Percentiles rank a stretch among this genome's conserved stretches.
phyloP scores from a whole-genome alignment of 768 basidiomycete species.

The Asterophora lycoperdoides region DNA sequence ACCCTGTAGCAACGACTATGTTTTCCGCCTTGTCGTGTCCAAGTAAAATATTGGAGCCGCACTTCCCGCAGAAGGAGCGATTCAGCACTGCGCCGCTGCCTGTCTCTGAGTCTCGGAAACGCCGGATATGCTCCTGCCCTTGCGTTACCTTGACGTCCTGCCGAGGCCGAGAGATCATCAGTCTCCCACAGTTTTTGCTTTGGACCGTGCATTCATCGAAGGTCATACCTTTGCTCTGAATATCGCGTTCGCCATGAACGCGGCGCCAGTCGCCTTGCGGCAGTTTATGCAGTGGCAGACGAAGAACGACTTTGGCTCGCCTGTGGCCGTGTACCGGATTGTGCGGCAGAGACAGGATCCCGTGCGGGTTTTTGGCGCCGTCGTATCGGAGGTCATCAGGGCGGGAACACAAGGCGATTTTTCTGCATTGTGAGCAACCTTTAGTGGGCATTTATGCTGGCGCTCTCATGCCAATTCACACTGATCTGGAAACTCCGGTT shows the following conservation, averaged over 20 bases:
- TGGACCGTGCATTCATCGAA: not conserved
- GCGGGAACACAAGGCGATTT: no score
- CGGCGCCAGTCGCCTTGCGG: conserved; percentile 37
- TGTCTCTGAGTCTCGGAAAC: conserved; percentile 27
- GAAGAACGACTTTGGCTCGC: conserved; percentile 33
- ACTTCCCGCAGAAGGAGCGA: conserved; percentile 31
- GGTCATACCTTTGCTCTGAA: conserved; percentile 30
- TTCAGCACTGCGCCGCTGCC: conserved; percentile 26
- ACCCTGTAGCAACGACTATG: conserved; percentile 10
- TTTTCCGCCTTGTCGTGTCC: conserved; percentile 4
- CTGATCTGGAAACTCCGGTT: no score
- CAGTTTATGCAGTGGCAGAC: conserved; percentile 43
- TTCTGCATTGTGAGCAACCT: no score
- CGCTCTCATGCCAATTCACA: no score
- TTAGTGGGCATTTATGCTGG: no score
- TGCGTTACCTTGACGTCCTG: conserved; percentile 25
- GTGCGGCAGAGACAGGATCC: conserved; percentile 38
- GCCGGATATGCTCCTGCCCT: conserved; percentile 26
- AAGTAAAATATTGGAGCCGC: conserved; percentile 34
- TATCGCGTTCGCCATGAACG: conserved; percentile 36
- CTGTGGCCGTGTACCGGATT: conserved; percentile 32
- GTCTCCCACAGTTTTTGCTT: no score
- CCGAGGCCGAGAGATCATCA: no score
- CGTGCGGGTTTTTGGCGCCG: conserved; percentile 4
- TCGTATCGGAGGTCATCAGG: no score